A percentile compares a stretch with the other conserved stretches of the same genome.
These are phyloP conservation scores for Candida adriatica DNA, from an alignment of 805 yeast genomes.

Conservation along the genomic window DNA sequence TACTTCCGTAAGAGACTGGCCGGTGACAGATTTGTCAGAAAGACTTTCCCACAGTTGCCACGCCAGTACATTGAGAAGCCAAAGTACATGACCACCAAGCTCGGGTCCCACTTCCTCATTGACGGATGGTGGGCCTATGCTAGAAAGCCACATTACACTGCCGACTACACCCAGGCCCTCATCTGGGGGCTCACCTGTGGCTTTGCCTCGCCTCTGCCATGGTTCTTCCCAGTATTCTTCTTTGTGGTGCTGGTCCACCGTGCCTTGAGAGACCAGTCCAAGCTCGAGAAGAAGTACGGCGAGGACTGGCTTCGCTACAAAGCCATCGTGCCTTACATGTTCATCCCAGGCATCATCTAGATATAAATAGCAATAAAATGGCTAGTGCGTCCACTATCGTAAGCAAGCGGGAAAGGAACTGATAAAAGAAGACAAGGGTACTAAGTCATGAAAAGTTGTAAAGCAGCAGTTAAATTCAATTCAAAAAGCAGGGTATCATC, in stretches of 20 bases:
- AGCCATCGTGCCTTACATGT: conserved; percentile 84
- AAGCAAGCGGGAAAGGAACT: too few relatives aligned
- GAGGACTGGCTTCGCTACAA: conserved; percentile 87
- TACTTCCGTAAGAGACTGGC: conserved; percentile 77
- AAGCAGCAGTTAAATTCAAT: neutral
- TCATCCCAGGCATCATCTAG: conserved; percentile 79
- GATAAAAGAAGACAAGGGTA: too few relatives aligned
- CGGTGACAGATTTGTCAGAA: conserved; percentile 72
- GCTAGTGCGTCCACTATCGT: neutral
- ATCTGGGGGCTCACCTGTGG: conserved; percentile 95
- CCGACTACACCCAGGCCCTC: conserved; percentile 81
- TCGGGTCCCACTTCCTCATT: conserved; percentile 77
- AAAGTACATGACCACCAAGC: conserved; percentile 71
- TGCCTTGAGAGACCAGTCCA: conserved; percentile 78
- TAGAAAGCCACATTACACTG: conserved; percentile 91
- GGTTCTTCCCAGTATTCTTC: conserved; percentile 94
- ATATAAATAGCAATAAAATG: neutral
- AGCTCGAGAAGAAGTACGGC: conserved; percentile 85
- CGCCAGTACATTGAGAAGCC: conserved; percentile 79
- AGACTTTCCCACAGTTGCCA: conserved; percentile 91
- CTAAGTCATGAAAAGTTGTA: neutral
- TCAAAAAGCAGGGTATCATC: neutral
- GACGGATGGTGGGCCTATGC: conserved; percentile 96
- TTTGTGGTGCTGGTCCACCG: conserved; percentile 82
- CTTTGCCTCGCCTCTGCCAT: conserved; percentile 79